Evolutionary conservation across 805 yeast species (phyloP).

Genomic region (Wickerhamomyces ciferrii): DNA sequence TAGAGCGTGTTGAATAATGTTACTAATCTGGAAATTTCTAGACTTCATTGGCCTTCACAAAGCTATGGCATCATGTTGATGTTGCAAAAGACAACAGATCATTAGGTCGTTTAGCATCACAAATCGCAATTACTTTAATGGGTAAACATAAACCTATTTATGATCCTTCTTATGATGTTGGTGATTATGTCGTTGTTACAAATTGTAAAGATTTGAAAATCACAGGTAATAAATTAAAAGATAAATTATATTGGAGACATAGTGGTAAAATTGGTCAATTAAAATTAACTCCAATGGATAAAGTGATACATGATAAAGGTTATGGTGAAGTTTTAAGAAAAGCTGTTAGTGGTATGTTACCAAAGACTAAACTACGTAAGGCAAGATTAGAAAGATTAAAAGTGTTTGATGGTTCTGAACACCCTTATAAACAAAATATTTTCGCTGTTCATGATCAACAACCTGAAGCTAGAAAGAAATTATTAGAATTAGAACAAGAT

Average conservation of each 20-base stretch:
- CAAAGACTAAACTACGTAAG: conserved; percentile 81
- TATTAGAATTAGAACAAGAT: conserved; percentile 18
- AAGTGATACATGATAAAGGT: conserved; percentile 72
- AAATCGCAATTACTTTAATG: conserved; percentile 80
- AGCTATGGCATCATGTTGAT: conserved; percentile 96
- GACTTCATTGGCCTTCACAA: conserved; percentile 71
- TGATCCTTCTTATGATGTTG: conserved; percentile 76
- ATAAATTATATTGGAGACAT: conserved; percentile 86
- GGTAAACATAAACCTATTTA: conserved; percentile 97
- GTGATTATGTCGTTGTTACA: conserved; percentile 96
- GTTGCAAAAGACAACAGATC: conserved; percentile 80
- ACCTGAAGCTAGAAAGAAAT: conserved; percentile 40
- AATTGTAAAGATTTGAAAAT: conserved; percentile 77
- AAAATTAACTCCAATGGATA: conserved; percentile 76
- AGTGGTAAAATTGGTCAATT: conserved; percentile 87
- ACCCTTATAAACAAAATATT: conserved; percentile 80
- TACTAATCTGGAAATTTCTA: conserved; percentile 12
- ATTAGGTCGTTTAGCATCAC: conserved; percentile 86
- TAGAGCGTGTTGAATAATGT: neutral
- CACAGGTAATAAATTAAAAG: conserved; percentile 80
- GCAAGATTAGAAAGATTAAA: conserved; percentile 78
- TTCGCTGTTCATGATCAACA: conserved; percentile 83
- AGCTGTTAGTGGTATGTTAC: conserved; percentile 96
- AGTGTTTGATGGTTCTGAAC: conserved; percentile 81
- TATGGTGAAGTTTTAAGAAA: conserved; percentile 77